Evolutionary conservation across 1,284 basidiomycete species (phyloP), one percentile per base, ranked within the genome.

Genomic region (Ustilago trichophora): DNA sequence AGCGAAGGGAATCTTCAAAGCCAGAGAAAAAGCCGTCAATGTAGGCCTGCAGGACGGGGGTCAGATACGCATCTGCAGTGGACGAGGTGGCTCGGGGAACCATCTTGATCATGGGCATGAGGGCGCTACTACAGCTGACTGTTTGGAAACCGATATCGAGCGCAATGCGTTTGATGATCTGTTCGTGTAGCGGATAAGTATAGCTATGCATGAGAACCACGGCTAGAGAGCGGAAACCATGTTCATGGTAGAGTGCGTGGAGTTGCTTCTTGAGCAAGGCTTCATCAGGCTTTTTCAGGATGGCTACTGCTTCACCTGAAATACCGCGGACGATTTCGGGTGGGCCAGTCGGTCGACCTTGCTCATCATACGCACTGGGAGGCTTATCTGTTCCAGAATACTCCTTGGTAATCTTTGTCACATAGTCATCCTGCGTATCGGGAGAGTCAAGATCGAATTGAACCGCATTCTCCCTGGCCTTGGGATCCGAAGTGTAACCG

Each of bases 51-150:
- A 97, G 83, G 41, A 96, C 90, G 1, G 94, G 95, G 0, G 94
- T 97, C 26, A 98, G 87, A 81, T 98, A 98, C 2, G 95, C 96
- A 75, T 98, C 95, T 0, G 93, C 95, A 0, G 93, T 96, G 0
- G 92, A 89, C 0, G 92, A 94, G 4, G 91, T 89, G 0, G 93
- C 95, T 6, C 95, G 89, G 0, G 93, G 90, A 5, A 97, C 92
- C 86, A 96, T 90, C 55, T 80, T 80, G 76, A 96, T 94, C 92
- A 95, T 94, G 3, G 95, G 91, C 50, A 93, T 87, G 8, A 97
- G 86, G 66, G 90, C 87, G 2, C 91, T 90, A 0, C 92, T 95
- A 69, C 92, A 87, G 6, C 92, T 95, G 69, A 98, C 87, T 54
- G 96, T 91, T 3, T 84, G 84, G 82, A 97, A 98, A 15, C 94